phyloP scores from a whole-genome alignment of 257 asterid genomes.

The Cruciata laevipes region DNA sequence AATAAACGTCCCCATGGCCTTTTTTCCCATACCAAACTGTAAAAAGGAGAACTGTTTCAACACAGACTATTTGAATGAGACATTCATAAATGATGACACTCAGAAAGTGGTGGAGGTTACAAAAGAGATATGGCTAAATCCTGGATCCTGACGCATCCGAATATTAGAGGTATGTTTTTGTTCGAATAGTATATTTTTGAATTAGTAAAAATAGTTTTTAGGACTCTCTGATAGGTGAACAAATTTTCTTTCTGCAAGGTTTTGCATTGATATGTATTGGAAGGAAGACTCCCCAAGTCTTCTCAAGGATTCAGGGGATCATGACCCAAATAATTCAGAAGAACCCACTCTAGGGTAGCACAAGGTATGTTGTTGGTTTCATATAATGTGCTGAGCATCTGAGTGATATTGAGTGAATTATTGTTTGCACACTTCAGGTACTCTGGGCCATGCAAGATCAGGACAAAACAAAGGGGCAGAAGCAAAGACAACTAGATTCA shows the following conservation, averaged over 20 bases:
- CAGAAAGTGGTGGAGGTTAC: slow-evolving; percentile 10
- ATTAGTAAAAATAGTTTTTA: not conserved
- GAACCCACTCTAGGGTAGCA: slow-evolving; percentile 67
- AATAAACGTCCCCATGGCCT: slow-evolving; percentile 64
- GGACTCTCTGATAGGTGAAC: slow-evolving; percentile 5
- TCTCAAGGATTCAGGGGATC: slow-evolving; percentile 58
- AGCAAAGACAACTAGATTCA: slow-evolving; percentile 65
- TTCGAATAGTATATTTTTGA: not conserved
- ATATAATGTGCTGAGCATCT: not conserved
- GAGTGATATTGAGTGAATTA: slow-evolving; percentile 7
- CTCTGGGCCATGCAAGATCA: slow-evolving; percentile 92
- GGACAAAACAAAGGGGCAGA: slow-evolving; percentile 96
- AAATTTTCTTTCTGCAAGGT: slow-evolving; percentile 36
- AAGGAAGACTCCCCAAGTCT: slow-evolving; percentile 84
- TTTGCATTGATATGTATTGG: slow-evolving; percentile 82
- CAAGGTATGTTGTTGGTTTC: slow-evolving; percentile 43
- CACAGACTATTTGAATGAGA: slow-evolving; percentile 52
- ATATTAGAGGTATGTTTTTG: slow-evolving; percentile 58
- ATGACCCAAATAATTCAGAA: slow-evolving; percentile 43
- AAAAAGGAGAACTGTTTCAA: slow-evolving; percentile 17
- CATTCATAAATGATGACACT: slow-evolving; percentile 17
- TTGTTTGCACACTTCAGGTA: slow-evolving; percentile 44
- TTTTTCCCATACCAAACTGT: slow-evolving; percentile 38
- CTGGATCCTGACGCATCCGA: slow-evolving; percentile 78
- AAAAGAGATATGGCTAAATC: slow-evolving; percentile 64